Percentiles rank a stretch among this genome's conserved stretches.
Evolutionary conservation across 495 filamentous ascomycete genomes (phyloP).

Genomic region (Haplographium delicatum): DNA sequence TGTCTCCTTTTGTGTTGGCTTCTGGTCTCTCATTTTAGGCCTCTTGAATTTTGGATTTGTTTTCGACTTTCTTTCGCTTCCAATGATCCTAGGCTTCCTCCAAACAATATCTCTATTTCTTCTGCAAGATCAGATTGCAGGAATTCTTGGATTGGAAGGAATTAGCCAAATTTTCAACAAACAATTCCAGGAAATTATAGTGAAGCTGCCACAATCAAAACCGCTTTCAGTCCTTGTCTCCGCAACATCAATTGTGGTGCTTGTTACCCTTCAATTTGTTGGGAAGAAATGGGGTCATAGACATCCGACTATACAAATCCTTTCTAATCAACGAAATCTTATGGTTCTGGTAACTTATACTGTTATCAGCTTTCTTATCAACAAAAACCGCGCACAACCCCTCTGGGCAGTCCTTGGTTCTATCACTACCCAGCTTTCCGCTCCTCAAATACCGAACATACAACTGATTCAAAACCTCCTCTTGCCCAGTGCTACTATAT

Average conservation of each 20-base stretch:
- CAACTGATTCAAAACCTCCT: conserved; percentile 52
- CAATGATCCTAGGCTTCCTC: conserved; percentile 8
- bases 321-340: conserved; percentile 4
- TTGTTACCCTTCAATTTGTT: conserved; percentile 7
- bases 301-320: background rate
- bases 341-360: conserved; percentile 90
- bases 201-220: conserved; percentile 1
- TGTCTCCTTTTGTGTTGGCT: conserved; percentile 7
- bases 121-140: background rate
- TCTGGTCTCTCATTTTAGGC: conserved; percentile 15
- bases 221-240: conserved; percentile 1
- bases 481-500: conserved; percentile 58
- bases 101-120: background rate
- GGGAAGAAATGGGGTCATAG: conserved; percentile 14
- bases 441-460: conserved; percentile 66
- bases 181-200: conserved; percentile 9
- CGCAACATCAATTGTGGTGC: conserved; percentile 2
- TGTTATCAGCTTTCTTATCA: conserved; percentile 78
- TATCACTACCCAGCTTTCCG: conserved; percentile 54
- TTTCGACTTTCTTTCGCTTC: conserved; percentile 15
- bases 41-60: conserved; percentile 17
- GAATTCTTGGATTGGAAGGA: conserved; percentile 4
- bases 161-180: background rate
- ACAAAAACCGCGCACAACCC: conserved; percentile 47
- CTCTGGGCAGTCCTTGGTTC: conserved; percentile 62